phyloP scores from a whole-genome alignment of 1,139 yeast species.

The Taiozyma sp. region DNA sequence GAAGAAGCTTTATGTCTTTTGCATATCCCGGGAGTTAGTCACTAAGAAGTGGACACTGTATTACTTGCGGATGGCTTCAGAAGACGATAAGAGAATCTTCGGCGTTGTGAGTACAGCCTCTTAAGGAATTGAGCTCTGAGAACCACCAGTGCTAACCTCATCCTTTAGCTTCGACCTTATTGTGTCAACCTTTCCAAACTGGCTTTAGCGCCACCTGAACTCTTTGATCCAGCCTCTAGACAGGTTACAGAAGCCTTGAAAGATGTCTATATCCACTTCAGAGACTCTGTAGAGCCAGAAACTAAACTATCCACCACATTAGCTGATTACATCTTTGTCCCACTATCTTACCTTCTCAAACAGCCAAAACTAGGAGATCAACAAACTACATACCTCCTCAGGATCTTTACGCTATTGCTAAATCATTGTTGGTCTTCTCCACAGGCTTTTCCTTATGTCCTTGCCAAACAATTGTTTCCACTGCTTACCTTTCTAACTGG shows the following conservation, averaged over 20 bases:
- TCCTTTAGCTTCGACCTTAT: constrained; percentile 26
- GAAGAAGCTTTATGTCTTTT: too few species aligned
- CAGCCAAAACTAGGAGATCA: constrained; percentile 38
- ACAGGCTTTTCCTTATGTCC: constrained; percentile 31
- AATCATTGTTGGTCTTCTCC: constrained; percentile 42
- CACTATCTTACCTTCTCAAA: constrained; percentile 48
- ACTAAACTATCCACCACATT: constrained; percentile 32
- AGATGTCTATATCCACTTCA: constrained; percentile 26
- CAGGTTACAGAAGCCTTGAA: constrained; percentile 29
- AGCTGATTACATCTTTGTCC: constrained; percentile 62
- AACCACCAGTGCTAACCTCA: constrained; percentile 13
- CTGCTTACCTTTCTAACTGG: constrained; percentile 43
- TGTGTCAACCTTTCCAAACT: constrained; percentile 40
- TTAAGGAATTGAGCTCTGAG: neutral
- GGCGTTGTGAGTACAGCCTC: constrained; percentile 8
- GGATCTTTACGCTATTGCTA: constrained; percentile 37
- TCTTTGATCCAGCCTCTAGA: constrained; percentile 28
- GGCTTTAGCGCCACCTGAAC: constrained; percentile 35
- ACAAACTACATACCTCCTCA: constrained; percentile 38
- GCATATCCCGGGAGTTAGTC: neutral
- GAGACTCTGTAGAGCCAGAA: constrained; percentile 7
- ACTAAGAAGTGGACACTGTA: neutral
- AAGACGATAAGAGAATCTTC: constrained; percentile 15
- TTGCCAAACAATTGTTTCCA: constrained; percentile 47
- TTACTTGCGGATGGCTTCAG: constrained; percentile 2